Evolutionary conservation across 140 eudicot genomes (phyloP).

Genomic region (Senecio squalidus): DNA sequence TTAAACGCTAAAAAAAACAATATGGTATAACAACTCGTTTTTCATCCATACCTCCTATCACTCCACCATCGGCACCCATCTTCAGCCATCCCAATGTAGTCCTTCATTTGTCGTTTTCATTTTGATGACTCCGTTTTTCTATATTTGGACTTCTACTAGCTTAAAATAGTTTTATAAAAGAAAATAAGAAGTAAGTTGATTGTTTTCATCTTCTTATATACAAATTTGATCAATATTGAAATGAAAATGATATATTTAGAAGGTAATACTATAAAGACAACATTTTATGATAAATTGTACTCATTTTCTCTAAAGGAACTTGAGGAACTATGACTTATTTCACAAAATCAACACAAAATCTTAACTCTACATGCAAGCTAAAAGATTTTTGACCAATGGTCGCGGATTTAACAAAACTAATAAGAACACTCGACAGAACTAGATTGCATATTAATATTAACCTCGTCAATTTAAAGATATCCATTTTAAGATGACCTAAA

Average conservation of each 20-base stretch:
- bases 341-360: neutral
- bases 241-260: neutral
- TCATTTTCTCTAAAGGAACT: neutral
- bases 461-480: too few relatives aligned
- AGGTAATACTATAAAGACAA: neutral
- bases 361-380: neutral
- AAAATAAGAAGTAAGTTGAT: neutral
- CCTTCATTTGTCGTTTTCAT: slow-evolving; percentile 13
- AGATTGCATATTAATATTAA: too few relatives aligned
- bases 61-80: slow-evolving; percentile 17
- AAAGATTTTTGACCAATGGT: neutral
- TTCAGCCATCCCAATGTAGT: slow-evolving; percentile 12
- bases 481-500: too few relatives aligned
- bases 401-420: too few relatives aligned
- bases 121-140: slow-evolving; percentile 17
- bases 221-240: neutral
- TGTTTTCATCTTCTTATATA: neutral
- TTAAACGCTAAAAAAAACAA: too few relatives aligned
- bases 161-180: neutral
- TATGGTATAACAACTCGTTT: neutral
- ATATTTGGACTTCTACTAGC: slow-evolving; percentile 12
- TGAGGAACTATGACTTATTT: neutral
- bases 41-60: slow-evolving; percentile 17
- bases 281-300: neutral
- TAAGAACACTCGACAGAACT: too few relatives aligned